A percentile compares a stretch with the other conserved stretches of the same genome.
phyloP scores from a whole-genome alignment of 371 early-diverging fungal genomes.

The Apophysomyces sp. region DNA sequence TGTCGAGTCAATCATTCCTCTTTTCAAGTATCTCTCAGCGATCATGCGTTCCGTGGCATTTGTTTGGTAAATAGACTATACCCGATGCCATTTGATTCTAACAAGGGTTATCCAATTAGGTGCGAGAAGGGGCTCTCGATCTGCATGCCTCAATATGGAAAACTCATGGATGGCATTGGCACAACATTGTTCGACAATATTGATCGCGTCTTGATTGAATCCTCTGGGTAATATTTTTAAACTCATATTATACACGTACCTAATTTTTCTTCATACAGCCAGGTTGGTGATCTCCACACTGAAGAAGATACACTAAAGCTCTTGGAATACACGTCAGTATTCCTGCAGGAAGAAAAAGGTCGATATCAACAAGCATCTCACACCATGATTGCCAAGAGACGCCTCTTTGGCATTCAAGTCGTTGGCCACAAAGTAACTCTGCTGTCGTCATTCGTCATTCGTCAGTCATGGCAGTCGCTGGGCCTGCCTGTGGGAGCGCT shows the following conservation, averaged over 20 bases:
- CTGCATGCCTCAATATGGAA: not conserved
- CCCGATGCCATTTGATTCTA: not conserved
- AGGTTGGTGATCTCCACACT: slow-evolving; percentile 7
- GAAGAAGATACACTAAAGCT: slow-evolving; percentile 20
- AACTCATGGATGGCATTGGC: slow-evolving; percentile 15
- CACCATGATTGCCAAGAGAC: slow-evolving; percentile 10
- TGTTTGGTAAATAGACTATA: slow-evolving; percentile 3
- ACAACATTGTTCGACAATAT: not conserved
- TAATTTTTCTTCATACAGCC: slow-evolving; percentile 6
- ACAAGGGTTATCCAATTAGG: slow-evolving; percentile 1
- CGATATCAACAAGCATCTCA: slow-evolving; percentile 11
- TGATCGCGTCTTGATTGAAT: slow-evolving; percentile 11
- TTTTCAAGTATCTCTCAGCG: slow-evolving; percentile 14
- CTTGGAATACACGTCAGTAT: slow-evolving; percentile 16
- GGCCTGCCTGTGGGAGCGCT: no score
- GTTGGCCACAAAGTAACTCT: slow-evolving; percentile 13
- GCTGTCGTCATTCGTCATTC: slow-evolving; percentile 8
- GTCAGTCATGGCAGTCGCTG: no score
- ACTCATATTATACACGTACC: not conserved
- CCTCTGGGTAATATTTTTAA: slow-evolving; percentile 2
- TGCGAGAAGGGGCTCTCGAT: slow-evolving; percentile 11
- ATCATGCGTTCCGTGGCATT: not conserved
- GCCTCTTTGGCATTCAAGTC: slow-evolving; percentile 10
- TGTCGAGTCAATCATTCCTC: slow-evolving; percentile 6
- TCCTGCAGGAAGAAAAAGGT: slow-evolving; percentile 9